Evolutionary conservation across 2,329 filamentous ascomycete genomes (phyloP).

Genomic region (Scopulariopsis brevicaulis): DNA sequence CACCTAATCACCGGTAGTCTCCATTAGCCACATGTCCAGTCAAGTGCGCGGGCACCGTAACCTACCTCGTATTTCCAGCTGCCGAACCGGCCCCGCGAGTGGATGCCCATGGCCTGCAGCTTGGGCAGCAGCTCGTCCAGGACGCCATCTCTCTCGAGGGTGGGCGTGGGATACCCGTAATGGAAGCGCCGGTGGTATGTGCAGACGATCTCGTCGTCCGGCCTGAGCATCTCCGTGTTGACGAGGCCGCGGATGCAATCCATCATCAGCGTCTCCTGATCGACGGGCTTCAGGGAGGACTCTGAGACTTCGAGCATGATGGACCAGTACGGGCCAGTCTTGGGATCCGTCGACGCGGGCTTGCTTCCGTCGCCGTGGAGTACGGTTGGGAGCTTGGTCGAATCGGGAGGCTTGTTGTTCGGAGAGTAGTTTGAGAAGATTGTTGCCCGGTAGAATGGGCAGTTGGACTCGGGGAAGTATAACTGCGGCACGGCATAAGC

Average conservation of each 20-base stretch:
- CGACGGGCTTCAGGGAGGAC: conserved; percentile 88
- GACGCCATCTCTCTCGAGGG: conserved; percentile 89
- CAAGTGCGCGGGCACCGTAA: too few species aligned
- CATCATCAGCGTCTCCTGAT: conserved; percentile 71
- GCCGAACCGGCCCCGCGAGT: conserved; percentile 91
- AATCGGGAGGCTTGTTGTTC: conserved; percentile 83
- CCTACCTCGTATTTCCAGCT: conserved; percentile 87
- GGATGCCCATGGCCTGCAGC: conserved; percentile 84
- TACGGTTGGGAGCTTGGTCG: conserved; percentile 75
- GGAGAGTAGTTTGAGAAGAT: conserved; percentile 99
- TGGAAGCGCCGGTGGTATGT: conserved; percentile 98
- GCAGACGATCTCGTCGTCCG: conserved; percentile 88
- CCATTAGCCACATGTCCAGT: not conserved
- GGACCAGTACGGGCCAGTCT: conserved; percentile 96
- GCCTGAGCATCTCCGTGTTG: conserved; percentile 93
- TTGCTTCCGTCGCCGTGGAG: conserved; percentile 80
- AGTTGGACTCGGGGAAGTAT: conserved; percentile 98
- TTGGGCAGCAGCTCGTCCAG: conserved; percentile 87
- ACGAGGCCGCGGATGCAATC: conserved; percentile 93
- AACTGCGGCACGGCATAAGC: conserved; percentile 37
- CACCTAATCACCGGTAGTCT: conserved; percentile 20
- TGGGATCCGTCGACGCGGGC: conserved; percentile 56
- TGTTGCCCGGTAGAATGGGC: conserved; percentile 97
- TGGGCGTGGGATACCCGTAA: conserved; percentile 94
- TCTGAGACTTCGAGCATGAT: conserved; percentile 99